A percentile compares a stretch with the other conserved stretches of the same genome.
Conservation (phyloP, 148 eudicot genomes). For the Camellia granthamiana region DNA sequence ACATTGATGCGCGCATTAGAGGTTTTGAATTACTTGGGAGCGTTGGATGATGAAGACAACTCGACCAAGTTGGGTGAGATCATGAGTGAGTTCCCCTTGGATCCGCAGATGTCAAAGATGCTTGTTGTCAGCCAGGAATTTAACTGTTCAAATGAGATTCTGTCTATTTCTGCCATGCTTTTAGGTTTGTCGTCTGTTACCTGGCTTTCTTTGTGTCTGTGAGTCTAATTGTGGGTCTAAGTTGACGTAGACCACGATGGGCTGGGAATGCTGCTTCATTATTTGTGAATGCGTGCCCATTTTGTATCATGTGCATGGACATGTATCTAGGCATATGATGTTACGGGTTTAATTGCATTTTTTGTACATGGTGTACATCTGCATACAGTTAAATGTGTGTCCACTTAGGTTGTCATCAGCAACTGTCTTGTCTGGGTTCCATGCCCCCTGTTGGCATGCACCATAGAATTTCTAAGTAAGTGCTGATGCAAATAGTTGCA, state of each 20-base stretch:
- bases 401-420: slow-evolving; percentile 66
- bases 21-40: slow-evolving; percentile 77
- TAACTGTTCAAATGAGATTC: slow-evolving; percentile 73
- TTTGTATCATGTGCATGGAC: slow-evolving; percentile 17
- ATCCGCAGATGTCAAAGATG: slow-evolving; percentile 85
- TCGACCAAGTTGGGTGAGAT: slow-evolving; percentile 69
- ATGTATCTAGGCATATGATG: slow-evolving; percentile 21
- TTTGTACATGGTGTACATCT: slow-evolving; percentile 26
- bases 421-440: slow-evolving; percentile 74
- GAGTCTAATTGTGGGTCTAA: slow-evolving; percentile 17
- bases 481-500: no score
- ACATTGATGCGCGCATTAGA: slow-evolving; percentile 83
- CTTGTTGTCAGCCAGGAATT: slow-evolving; percentile 70
- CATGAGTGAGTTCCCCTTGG: slow-evolving; percentile 83
- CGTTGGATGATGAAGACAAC: slow-evolving; percentile 79
- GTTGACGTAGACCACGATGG: background rate
- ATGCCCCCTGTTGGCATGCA: slow-evolving; percentile 79
- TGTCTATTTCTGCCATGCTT: slow-evolving; percentile 83
- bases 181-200: slow-evolving; percentile 43
- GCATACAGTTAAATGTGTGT: slow-evolving; percentile 30
- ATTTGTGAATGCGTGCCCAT: slow-evolving; percentile 22
- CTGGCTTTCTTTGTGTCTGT: background rate
- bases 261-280: slow-evolving; percentile 19
- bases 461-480: slow-evolving; percentile 70
- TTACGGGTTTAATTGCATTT: slow-evolving; percentile 23